Evolutionary conservation across 1,284 basidiomycete species (phyloP).

Genomic region (Rhodotorula sp.): DNA sequence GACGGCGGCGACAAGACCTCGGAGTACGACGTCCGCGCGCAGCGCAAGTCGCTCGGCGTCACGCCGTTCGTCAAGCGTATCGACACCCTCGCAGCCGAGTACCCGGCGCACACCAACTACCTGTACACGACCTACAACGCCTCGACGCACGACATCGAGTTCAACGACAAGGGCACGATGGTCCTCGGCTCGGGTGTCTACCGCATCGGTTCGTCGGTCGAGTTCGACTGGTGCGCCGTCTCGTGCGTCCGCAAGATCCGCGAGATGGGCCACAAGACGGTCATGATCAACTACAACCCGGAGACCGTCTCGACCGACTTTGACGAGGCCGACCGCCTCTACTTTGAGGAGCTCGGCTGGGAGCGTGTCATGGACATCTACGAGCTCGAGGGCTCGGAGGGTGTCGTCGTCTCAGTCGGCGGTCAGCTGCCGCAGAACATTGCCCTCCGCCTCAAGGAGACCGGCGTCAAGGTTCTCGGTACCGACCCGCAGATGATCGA

Average conservation of each 20-base stretch:
- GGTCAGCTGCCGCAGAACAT: slow-evolving; percentile 98
- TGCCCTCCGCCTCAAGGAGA: slow-evolving; percentile 87
- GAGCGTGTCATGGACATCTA: slow-evolving; percentile 99
- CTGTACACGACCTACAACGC: slow-evolving; percentile 99
- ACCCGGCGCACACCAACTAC: slow-evolving; percentile 98
- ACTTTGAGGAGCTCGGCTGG: slow-evolving; percentile 97
- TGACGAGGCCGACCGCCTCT: slow-evolving; percentile 96
- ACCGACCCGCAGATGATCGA: slow-evolving; percentile 96
- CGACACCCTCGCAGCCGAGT: slow-evolving; percentile 98
- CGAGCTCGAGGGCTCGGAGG: slow-evolving; percentile 87
- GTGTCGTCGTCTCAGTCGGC: slow-evolving; percentile 94
- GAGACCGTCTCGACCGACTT: slow-evolving; percentile 99
- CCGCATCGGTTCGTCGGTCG: slow-evolving; percentile 95
- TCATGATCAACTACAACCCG: slow-evolving; percentile 99
- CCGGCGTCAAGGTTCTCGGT: slow-evolving; percentile 87
- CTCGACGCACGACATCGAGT: slow-evolving; percentile 90
- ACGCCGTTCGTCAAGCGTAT: slow-evolving; percentile 99
- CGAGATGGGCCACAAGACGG: slow-evolving; percentile 86
- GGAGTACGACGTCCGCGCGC: slow-evolving; percentile 75
- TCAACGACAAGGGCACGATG: slow-evolving; percentile 96
- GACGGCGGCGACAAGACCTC: slow-evolving; percentile 53
- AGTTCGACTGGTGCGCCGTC: slow-evolving; percentile 99
- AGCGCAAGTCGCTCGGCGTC: slow-evolving; percentile 81
- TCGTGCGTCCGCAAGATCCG: slow-evolving; percentile 91
- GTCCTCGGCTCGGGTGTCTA: slow-evolving; percentile 99